Percentiles rank a stretch among this genome's conserved stretches.
Conservation (phyloP, 2,329 filamentous ascomycete genomes). For the Chaetomiaceae sp. region DNA sequence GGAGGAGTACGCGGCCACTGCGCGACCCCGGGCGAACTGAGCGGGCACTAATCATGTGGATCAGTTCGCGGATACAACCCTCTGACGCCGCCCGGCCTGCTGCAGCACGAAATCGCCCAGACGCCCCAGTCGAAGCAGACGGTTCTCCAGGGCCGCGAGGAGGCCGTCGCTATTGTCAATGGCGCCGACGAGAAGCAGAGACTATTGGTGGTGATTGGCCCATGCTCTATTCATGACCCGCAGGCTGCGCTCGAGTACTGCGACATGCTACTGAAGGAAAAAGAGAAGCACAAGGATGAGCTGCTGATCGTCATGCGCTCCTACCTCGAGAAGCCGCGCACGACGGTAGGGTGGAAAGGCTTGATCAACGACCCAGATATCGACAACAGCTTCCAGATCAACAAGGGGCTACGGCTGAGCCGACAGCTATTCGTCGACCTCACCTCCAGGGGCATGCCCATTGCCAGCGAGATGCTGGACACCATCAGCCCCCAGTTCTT, state of each 20-base stretch:
- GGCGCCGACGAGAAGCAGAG: constrained; percentile 50
- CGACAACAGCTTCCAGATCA: constrained; percentile 98
- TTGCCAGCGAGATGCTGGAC: constrained; percentile 96
- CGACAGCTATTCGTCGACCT: constrained; percentile 91
- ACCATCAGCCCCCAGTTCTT: constrained; percentile 97
- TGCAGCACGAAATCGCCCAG: constrained; percentile 84
- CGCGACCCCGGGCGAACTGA: constrained; percentile 6
- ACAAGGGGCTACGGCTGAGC: constrained; percentile 85
- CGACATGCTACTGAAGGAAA: constrained; percentile 71
- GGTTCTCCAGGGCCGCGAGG: constrained; percentile 57
- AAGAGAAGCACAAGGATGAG: constrained; percentile 84
- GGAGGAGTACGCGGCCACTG: constrained; percentile 60
- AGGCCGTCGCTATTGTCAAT: constrained; percentile 65
- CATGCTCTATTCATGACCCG: constrained; percentile 96
- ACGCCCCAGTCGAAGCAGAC: constrained; percentile 54
- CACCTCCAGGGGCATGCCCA: constrained; percentile 87
- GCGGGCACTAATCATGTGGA: constrained; percentile 19
- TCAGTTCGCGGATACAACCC: constrained; percentile 86
- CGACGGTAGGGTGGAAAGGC: constrained; percentile 98
- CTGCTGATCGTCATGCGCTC: constrained; percentile 95
- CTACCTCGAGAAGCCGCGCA: constrained; percentile 97
- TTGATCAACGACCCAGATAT: constrained; percentile 98
- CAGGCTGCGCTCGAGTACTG: constrained; percentile 89
- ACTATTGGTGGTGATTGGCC: constrained; percentile 75
- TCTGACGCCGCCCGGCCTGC: constrained; percentile 85